Base-by-base conservation (phyloP, 2,329 filamentous ascomycete species). In the Blastomyces percursus region DNA sequence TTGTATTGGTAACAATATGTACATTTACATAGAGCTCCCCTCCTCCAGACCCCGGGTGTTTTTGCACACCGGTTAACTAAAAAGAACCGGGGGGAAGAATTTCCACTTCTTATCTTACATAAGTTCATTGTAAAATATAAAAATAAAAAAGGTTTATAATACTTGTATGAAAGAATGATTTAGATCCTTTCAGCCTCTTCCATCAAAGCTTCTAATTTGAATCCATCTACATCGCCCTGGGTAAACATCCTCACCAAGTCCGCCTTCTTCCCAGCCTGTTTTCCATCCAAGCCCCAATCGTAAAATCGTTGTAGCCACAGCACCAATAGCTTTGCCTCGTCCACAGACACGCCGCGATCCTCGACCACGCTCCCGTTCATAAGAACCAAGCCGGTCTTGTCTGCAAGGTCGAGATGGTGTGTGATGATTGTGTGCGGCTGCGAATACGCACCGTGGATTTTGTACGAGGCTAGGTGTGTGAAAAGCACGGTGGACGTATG, bases 261-360 rank as follows among this genome's bases (percentile, higher is more conserved):
- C 71, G 82, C 84, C 77, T 89, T 86, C 66, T 84, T 82, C 63
- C 81, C 82, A 68, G 68, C 75, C n/a, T 78, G 74, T 67, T 79
- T 62, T 72, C 75, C 69, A 80, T 84, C 79, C 66, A 84, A 84
- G 21, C 87, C 85, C 74, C 78, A 76, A 62, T 79, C 78, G 72
- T 99, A 99, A 75, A 99, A 99, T 71, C 91, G 86, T 80, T 99
- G 94, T 77, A 99, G 78, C 69, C 91, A 94, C 85, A 96, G 89
- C 59, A 96, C 80, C 69, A 99, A 77, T 87, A 90, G 96, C 75
- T 86, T 87, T n/a, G 89, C 92, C 72, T 96, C 89, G 61, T 91
- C 85, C 0, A 90, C 82, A 66, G 81, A 86, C 5, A 96, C 85
- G 4, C 93, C 92, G 14, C 86, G 80, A 38, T 87, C 87, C 64